A percentile compares a stretch with the other conserved stretches of the same genome.
These are phyloP conservation scores for Pseudisothecium myosuroides DNA, from an alignment of 225 moss, liverwort and hornwort species.

Conservation along the genomic window DNA sequence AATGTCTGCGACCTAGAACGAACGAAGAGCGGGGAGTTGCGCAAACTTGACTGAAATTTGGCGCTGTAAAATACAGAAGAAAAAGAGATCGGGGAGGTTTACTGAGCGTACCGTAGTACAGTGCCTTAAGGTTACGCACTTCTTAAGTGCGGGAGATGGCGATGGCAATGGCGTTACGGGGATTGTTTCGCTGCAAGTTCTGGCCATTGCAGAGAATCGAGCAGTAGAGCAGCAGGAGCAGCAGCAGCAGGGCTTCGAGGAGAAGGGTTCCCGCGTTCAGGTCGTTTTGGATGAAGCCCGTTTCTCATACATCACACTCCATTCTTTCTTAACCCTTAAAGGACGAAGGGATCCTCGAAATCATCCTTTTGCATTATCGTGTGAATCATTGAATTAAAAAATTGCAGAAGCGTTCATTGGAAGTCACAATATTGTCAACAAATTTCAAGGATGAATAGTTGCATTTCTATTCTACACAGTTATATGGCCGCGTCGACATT, in stretches of 20 bases:
- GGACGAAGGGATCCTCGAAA: too few relatives aligned
- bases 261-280: slow-evolving; percentile 7
- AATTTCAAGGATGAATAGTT: too few relatives aligned
- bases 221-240: not conserved
- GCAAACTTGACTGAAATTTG: not conserved
- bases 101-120: not conserved
- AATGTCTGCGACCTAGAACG: not conserved
- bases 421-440: too few relatives aligned
- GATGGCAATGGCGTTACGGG: not conserved
- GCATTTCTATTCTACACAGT: too few relatives aligned
- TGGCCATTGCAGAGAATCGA: not conserved
- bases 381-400: too few relatives aligned
- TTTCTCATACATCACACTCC: not conserved
- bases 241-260: not conserved
- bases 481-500: too few relatives aligned
- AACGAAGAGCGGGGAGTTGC: not conserved
- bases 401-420: too few relatives aligned
- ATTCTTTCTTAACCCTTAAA: not conserved
- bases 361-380: too few relatives aligned
- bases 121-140: not conserved
- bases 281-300: not conserved
- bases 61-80: not conserved
- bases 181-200: not conserved
- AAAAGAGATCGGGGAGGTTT: not conserved
- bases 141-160: not conserved